phyloP scores from a whole-genome alignment of 2,329 filamentous ascomycete species.

The Knufia petricola region DNA sequence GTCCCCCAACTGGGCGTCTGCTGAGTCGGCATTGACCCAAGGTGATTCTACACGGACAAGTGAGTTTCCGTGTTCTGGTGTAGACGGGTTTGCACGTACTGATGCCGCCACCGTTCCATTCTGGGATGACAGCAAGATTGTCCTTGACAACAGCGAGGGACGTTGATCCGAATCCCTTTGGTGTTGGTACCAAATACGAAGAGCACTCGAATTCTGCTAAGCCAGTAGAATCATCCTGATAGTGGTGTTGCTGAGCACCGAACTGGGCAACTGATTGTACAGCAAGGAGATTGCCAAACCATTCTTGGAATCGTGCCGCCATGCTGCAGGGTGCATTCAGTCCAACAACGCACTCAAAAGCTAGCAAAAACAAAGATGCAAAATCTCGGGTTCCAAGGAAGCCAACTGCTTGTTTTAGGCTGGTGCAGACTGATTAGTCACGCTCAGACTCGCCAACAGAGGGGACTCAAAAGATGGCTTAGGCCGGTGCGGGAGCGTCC shows the following conservation, averaged over 20 bases:
- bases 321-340: conserved; percentile 25
- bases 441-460: too few species aligned
- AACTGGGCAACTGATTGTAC: conserved; percentile 3
- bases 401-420: too few species aligned
- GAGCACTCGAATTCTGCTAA: neutral
- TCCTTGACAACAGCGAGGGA: neutral
- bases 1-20: neutral
- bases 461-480: too few species aligned
- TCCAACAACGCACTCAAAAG: too few species aligned
- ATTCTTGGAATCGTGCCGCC: conserved; percentile 29
- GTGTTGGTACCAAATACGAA: neutral
- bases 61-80: neutral
- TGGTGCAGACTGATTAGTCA: too few species aligned
- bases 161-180: neutral
- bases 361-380: too few species aligned
- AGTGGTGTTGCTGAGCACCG: neutral
- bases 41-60: neutral
- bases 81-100: neutral
- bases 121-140: conserved; percentile 5
- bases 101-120: conserved; percentile 2
- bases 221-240: neutral
- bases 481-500: too few species aligned
- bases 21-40: neutral
- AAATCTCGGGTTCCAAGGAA: too few species aligned
- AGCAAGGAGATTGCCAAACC: conserved; percentile 25